phyloP scores from a whole-genome alignment of 2,329 filamentous ascomycete genomes.

The Scedosporium dehoogii region DNA sequence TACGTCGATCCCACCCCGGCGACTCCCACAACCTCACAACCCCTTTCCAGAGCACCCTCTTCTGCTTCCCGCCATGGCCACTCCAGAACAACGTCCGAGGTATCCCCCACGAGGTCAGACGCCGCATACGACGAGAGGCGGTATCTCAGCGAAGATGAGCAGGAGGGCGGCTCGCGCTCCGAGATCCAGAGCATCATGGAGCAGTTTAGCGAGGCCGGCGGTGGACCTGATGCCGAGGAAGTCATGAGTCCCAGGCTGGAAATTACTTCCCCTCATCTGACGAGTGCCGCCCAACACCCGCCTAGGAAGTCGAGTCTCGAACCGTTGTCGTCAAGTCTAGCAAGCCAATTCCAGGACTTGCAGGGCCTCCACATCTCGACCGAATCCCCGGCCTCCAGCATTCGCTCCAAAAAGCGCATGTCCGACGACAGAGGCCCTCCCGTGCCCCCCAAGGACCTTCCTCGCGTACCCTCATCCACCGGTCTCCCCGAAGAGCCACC shows the following conservation, averaged over 20 bases:
- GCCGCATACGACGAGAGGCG: constrained; percentile 47
- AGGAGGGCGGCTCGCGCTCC: constrained; percentile 60
- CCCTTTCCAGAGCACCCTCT: constrained; percentile 50
- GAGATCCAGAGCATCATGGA: constrained; percentile 98
- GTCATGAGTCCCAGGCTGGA: constrained; percentile 88
- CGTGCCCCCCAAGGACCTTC: constrained; percentile 50
- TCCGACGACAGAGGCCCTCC: constrained; percentile 42
- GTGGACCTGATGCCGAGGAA: constrained; percentile 64
- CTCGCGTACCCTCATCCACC: constrained; percentile 15
- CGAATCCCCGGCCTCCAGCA: constrained; percentile 24
- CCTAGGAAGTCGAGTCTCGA: constrained; percentile 82
- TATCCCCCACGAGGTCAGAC: constrained; percentile 45
- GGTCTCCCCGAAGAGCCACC: constrained; percentile 7
- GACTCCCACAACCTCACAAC: constrained; percentile 44
- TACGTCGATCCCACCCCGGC: constrained; percentile 51
- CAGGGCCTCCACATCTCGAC: constrained; percentile 31
- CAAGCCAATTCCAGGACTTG: constrained; percentile 37
- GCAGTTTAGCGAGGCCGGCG: constrained; percentile 72
- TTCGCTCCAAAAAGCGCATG: constrained; percentile 25
- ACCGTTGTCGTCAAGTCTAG: constrained; percentile 44
- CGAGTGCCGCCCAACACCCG: constrained; percentile 59
- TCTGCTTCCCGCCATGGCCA: constrained; percentile 38
- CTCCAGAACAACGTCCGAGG: constrained; percentile 22
- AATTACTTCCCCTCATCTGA: constrained; percentile 67
- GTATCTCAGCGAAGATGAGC: constrained; percentile 50